Base-by-base conservation (phyloP, 139 green algal species). In the Chlorella sp. region DNA sequence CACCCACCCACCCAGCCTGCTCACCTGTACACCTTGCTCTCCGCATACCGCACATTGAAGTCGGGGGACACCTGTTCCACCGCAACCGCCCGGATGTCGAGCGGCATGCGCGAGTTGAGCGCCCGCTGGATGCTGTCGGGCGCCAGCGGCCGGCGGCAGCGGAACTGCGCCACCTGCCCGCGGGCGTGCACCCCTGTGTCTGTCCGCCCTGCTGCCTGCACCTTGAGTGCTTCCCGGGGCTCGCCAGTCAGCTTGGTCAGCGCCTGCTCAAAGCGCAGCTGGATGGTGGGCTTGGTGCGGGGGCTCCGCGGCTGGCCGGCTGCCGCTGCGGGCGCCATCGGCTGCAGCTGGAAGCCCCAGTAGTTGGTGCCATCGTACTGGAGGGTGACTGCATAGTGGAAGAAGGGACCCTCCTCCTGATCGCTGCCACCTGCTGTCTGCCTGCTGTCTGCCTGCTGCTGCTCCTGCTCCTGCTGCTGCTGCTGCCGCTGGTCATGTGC, bases 171-270 rank as follows among this genome's bases (percentile, higher is more conserved):
- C 39, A 94, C 88, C 88, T 92, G 89, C 17, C 92, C 95, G 18
- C 81, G 26, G 0, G 95, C 95, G 67, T 98, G 95, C 80, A 98
- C 95, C 21, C 95, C 95, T 32, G 92, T 80, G 80, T 98, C 95
- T 1, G 95, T 98, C 17, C 95, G 87, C 21, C 95, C 93, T 3
- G 93, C 92, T 13, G 88, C 93, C 32, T 89, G 76, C 74, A 98
- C 85, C 13, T 86, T 68, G 16, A 96, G 83, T 26, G 32, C 64
- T n/a, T 87, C 70, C 21, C 93, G 74, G 12, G 73, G n/a, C 72
- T 90, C 69, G 15, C 80, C 44, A 23, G 94, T 87, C 21, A 93
- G 55, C 0, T 67, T 89, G 32, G 28, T 60, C 73, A 96, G 80
- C 1, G 88, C 88, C 1, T 60, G 60, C 83, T 97, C 93, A 55